These are phyloP conservation scores for Magnolia changhungtana DNA, from an alignment of 164 flowering plant species.

Conservation along the genomic window DNA sequence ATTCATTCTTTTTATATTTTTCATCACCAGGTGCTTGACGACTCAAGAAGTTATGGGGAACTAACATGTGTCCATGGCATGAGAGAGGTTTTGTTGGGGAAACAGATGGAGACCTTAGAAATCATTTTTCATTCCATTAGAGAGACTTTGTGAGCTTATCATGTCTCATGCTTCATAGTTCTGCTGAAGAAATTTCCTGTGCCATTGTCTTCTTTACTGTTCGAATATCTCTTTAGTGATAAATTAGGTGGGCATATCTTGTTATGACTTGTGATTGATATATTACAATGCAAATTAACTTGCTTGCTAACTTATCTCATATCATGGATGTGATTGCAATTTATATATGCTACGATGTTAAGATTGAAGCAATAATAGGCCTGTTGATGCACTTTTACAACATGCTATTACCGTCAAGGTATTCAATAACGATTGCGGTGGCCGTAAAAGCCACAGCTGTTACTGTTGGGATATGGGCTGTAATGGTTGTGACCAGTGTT, in stretches of 20 bases:
- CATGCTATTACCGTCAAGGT: neutral
- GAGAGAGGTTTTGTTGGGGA: constrained; percentile 36
- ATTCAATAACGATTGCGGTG: too few relatives aligned
- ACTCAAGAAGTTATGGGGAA: constrained; percentile 47
- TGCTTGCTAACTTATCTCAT: neutral
- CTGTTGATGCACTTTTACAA: neutral
- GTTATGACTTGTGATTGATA: neutral
- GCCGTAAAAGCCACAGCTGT: too few relatives aligned
- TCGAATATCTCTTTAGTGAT: neutral
- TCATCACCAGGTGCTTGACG: constrained; percentile 44
- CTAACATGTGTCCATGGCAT: constrained; percentile 45
- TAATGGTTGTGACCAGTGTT: too few relatives aligned
- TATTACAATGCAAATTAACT: neutral
- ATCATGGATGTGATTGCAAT: neutral
- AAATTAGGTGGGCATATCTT: neutral
- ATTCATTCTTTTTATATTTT: neutral
- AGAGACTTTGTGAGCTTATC: constrained; percentile 50
- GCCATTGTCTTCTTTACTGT: neutral
- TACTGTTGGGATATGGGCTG: too few relatives aligned
- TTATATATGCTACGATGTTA: neutral
- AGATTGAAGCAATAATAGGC: too few relatives aligned
- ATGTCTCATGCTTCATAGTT: neutral
- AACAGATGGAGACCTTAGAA: constrained; percentile 76
- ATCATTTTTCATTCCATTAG: constrained; percentile 47
- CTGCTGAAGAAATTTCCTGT: neutral